Base-by-base conservation (phyloP, 2,329 filamentous ascomycete genomes). In the Metarhizium guizhouense region DNA sequence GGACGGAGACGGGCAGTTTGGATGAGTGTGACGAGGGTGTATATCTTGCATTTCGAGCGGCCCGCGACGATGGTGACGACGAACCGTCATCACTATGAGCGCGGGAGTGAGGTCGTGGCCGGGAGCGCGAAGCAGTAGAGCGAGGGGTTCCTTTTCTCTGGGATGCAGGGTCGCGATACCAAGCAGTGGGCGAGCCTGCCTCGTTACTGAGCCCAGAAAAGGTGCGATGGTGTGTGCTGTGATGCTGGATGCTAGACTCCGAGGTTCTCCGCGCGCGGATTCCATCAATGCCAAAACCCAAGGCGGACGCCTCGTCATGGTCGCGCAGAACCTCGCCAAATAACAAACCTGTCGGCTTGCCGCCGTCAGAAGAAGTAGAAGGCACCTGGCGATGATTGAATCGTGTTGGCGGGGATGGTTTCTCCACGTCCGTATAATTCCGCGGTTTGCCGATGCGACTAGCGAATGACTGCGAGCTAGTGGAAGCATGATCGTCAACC, bases 291-390 rank as follows among this genome's bases (percentile, higher is more conserved):
- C 85, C 85, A 71, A 83, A 84, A 5, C 82, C 84, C 53, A 76
- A 73, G 51, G 78, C 72, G 20, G 75, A 69, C 30, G 76, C 65
- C 61, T 81, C 76, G 62, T 75, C 76, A 61, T 82, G 77, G 42
- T 82, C 76, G n/a, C 82, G 78, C 32, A 84, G 72, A 61, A 92
- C 80, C 69, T 92, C 89, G 42, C 88, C 88, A 72, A 93, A 93
- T 20, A 92, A 72, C 40, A 88, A 80, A 58, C 78, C 78, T 54
- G 77, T 75, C 51, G 73, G 62, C 59, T 69, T 68, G 36, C 64
- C 66, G 52, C 61, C 63, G 66, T 61, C 59, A 66, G 72, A 64
- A 61, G 70, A 65, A 47, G 65, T 61, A 53, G 67, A 60, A 47
- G 61, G 59, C 59, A 68, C 57, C 68, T 67, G 58, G 47, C 67